Evolutionary conservation across 2,329 filamentous ascomycete genomes (phyloP).

Genomic region (Scleromitrula shiraiana): DNA sequence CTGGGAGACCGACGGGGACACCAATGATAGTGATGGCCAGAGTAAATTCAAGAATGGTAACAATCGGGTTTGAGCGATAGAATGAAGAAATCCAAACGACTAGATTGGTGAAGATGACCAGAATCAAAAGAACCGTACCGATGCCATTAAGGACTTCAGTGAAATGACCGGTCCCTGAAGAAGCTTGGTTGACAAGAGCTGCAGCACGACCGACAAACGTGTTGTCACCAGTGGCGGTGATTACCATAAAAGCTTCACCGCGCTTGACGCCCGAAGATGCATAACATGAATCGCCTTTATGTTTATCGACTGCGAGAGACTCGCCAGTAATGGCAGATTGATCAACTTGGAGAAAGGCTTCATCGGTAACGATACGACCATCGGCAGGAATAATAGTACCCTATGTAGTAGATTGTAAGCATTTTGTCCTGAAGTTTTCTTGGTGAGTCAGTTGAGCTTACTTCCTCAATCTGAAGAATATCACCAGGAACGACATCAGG

Average conservation of each 20-base stretch:
- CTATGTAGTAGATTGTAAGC: constrained; percentile 27
- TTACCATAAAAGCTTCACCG: constrained; percentile 75
- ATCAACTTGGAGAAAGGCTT: constrained; percentile 81
- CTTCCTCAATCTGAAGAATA: constrained; percentile 80
- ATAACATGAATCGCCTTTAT: constrained; percentile 72
- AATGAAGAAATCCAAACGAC: constrained; percentile 81
- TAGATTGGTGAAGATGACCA: constrained; percentile 74
- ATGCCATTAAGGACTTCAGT: constrained; percentile 86
- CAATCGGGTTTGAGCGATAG: constrained; percentile 77
- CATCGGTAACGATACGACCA: constrained; percentile 75
- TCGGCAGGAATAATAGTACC: constrained; percentile 88
- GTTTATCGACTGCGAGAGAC: constrained; percentile 85
- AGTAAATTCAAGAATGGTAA: constrained; percentile 74
- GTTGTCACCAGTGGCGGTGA: constrained; percentile 79
- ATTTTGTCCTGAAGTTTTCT: neutral
- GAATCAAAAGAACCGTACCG: constrained; percentile 68
- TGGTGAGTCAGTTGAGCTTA: constrained; percentile 23
- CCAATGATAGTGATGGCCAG: constrained; percentile 85
- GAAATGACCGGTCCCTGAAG: constrained; percentile 72
- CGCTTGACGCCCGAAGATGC: constrained; percentile 85
- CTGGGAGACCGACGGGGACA: constrained; percentile 87
- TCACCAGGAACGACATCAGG: constrained; percentile 82
- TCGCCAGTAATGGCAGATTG: constrained; percentile 90
- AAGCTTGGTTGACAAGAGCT: constrained; percentile 72
- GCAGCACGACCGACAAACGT: constrained; percentile 87